phyloP scores from a whole-genome alignment of 2,329 filamentous ascomycete species.

The Hypoxylon sp. region DNA sequence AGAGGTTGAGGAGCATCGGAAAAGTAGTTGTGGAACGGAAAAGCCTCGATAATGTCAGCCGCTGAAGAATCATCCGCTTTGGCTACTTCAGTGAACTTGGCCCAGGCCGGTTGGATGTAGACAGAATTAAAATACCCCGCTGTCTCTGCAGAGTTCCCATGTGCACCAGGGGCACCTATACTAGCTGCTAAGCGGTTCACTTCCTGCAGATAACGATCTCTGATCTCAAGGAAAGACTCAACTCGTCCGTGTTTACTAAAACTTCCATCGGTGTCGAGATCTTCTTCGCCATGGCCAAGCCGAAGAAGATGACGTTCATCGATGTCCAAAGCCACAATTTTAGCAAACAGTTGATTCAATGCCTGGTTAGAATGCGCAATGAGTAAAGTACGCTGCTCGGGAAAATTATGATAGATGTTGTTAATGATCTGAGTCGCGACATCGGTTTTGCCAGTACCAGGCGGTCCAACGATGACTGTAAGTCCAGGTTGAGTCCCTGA shows the following conservation, averaged over 20 bases:
- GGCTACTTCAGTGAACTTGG: slow-evolving; percentile 80
- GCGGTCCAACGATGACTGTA: slow-evolving; percentile 93
- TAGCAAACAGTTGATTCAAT: slow-evolving; percentile 96
- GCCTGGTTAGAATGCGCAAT: slow-evolving; percentile 98
- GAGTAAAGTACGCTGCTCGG: slow-evolving; percentile 89
- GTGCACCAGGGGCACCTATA: slow-evolving; percentile 90
- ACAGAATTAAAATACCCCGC: slow-evolving; percentile 97
- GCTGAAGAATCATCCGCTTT: slow-evolving; percentile 69
- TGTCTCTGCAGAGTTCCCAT: slow-evolving; percentile 95
- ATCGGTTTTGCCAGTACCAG: slow-evolving; percentile 98
- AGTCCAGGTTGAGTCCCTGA: slow-evolving; percentile 95
- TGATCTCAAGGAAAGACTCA: slow-evolving; percentile 93
- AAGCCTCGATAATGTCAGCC: slow-evolving; percentile 77
- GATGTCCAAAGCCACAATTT: slow-evolving; percentile 96
- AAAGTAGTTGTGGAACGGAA: slow-evolving; percentile 93
- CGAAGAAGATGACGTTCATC: slow-evolving; percentile 94
- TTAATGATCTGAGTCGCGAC: slow-evolving; percentile 98
- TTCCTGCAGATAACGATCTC: slow-evolving; percentile 82
- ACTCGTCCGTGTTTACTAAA: slow-evolving; percentile 97
- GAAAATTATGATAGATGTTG: slow-evolving; percentile 99
- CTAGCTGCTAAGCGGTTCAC: slow-evolving; percentile 89
- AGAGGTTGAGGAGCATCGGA: slow-evolving; percentile 87
- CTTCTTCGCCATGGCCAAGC: slow-evolving; percentile 95
- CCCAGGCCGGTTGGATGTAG: slow-evolving; percentile 90
- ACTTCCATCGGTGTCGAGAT: slow-evolving; percentile 85